These are phyloP conservation scores for Phytopythium sindhum DNA, from an alignment of 352 stramenopile species.

Conservation along the genomic window DNA sequence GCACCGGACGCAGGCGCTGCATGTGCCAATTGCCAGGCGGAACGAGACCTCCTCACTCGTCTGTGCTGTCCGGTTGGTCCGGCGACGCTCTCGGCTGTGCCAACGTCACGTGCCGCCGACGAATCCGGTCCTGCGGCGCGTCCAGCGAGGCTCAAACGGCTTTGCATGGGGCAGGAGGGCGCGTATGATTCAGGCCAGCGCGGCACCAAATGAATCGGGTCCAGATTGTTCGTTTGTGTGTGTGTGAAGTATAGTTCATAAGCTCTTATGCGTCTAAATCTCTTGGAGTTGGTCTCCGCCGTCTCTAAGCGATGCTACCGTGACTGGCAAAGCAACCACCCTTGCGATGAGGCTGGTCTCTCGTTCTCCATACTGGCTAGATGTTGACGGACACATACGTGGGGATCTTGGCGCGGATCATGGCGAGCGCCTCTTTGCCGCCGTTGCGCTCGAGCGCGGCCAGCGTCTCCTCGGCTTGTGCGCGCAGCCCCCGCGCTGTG, in stretches of 20 bases:
- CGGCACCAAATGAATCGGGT: not conserved
- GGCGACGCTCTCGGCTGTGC: not conserved
- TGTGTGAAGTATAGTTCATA: not conserved
- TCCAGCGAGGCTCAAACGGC: not conserved
- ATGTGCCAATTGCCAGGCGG: not conserved
- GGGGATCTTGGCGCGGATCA: conserved; percentile 76
- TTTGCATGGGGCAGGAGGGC: not conserved
- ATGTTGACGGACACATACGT: conserved; percentile 60
- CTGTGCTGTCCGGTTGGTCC: not conserved
- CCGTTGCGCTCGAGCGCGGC: conserved; percentile 65
- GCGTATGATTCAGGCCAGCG: not conserved
- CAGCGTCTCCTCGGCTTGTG: conserved; percentile 61
- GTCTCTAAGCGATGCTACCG: not conserved
- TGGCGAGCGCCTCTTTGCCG: conserved; percentile 65
- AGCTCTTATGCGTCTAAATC: too few relatives aligned
- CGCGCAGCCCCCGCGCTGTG: conserved; percentile 44
- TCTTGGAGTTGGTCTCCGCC: too few relatives aligned
- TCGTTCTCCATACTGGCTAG: not conserved
- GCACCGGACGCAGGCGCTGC: not conserved
- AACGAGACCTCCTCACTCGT: not conserved
- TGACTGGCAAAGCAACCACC: not conserved
- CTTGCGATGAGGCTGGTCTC: not conserved
- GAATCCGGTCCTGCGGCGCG: not conserved
- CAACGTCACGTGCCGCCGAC: not conserved
- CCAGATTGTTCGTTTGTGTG: not conserved